Conservation (phyloP, 352 stramenopile genomes). For the Phytophthora sp. region DNA sequence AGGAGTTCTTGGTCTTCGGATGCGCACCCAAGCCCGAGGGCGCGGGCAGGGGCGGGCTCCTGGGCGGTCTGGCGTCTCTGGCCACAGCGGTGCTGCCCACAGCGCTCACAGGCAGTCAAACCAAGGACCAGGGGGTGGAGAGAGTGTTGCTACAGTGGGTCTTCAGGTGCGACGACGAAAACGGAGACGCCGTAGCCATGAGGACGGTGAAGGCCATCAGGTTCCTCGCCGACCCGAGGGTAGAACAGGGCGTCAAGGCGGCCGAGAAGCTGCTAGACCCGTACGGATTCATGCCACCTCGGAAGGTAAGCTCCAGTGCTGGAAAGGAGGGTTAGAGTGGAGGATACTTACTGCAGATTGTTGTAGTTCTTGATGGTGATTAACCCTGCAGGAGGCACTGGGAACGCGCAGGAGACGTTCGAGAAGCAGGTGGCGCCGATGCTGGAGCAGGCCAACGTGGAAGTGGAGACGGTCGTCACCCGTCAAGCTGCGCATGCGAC, state of each 20-base stretch:
- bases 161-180: conserved; percentile 42
- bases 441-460: conserved; percentile 62
- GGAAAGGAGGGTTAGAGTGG: neutral
- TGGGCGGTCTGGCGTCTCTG: conserved; percentile 29
- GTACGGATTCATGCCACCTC: conserved; percentile 41
- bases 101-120: conserved; percentile 20
- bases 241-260: conserved; percentile 25
- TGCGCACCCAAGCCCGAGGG: conserved; percentile 31
- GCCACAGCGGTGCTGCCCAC: conserved; percentile 34
- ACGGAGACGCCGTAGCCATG: conserved; percentile 36
- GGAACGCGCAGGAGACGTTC: conserved; percentile 59
- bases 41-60: conserved; percentile 16
- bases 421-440: conserved; percentile 56
- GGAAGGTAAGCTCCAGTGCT: conserved; percentile 17
- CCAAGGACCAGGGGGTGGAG: conserved; percentile 26
- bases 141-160: conserved; percentile 54
- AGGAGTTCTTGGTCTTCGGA: conserved; percentile 46
- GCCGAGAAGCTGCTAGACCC: conserved; percentile 41
- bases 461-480: conserved; percentile 61
- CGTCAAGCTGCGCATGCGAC: conserved; percentile 61
- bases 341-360: conserved; percentile 5
- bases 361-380: conserved; percentile 71
- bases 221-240: conserved; percentile 51
- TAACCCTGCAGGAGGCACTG: conserved; percentile 67
- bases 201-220: conserved; percentile 49